Percentiles rank a stretch among this genome's conserved stretches.
phyloP scores from a whole-genome alignment of 345 rosid genomes.

The Hibiscus syriacus region DNA sequence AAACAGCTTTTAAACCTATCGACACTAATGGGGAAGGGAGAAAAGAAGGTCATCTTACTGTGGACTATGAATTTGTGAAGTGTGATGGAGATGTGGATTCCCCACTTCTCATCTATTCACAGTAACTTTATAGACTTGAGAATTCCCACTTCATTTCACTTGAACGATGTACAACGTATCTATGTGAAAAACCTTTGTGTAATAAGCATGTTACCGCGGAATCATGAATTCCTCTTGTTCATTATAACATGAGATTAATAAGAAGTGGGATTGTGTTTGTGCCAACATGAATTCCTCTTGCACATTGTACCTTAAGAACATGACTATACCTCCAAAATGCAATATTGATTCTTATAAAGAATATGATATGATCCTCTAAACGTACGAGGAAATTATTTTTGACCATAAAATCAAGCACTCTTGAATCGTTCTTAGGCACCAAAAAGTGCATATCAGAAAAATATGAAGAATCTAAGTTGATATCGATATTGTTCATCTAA shows the following conservation, averaged over 20 bases:
- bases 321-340: too few species aligned
- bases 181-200: neutral
- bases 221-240: neutral
- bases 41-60: neutral
- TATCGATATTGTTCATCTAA: too few species aligned
- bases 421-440: too few species aligned
- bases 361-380: too few species aligned
- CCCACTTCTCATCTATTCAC: neutral
- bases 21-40: neutral
- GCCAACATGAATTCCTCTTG: too few species aligned
- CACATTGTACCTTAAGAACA: too few species aligned
- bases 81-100: neutral
- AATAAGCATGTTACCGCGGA: neutral
- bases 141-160: neutral
- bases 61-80: neutral
- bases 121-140: neutral
- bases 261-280: neutral
- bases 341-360: too few species aligned
- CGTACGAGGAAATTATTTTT: too few species aligned
- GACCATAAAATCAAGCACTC: too few species aligned
- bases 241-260: neutral
- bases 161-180: neutral
- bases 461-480: too few species aligned
- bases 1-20: neutral
- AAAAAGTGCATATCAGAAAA: too few species aligned